These are phyloP conservation scores for Solanum chilense DNA, from an alignment of 257 asterid species.

Conservation along the genomic window DNA sequence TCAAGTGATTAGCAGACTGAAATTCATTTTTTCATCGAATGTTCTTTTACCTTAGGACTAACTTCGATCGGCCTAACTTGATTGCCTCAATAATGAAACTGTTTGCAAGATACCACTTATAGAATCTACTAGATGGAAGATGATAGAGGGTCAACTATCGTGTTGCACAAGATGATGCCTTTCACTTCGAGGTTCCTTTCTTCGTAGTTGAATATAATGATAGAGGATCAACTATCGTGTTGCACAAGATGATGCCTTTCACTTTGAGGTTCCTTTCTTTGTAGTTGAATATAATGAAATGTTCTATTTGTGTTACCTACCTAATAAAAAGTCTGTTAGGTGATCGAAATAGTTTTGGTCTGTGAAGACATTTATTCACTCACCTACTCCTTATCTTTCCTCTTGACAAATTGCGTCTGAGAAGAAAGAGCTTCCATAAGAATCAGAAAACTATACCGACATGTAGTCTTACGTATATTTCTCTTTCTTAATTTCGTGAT, in stretches of 20 bases:
- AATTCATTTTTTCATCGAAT: background rate
- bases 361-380: background rate
- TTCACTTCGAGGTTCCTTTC: background rate
- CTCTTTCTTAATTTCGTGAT: background rate
- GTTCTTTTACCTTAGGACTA: fast-evolving
- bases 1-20: background rate
- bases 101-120: background rate
- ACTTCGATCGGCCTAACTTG: background rate
- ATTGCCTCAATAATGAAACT: background rate
- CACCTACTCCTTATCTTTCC: background rate
- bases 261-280: background rate
- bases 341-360: background rate
- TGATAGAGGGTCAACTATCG: background rate
- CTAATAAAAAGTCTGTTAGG: background rate
- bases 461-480: background rate
- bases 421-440: background rate
- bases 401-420: background rate
- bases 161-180: background rate
- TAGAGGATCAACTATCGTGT: background rate
- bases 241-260: background rate
- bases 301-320: background rate
- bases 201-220: background rate
- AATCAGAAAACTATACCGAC: background rate
- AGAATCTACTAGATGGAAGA: background rate
- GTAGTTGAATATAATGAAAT: background rate